phyloP scores from a whole-genome alignment of 768 basidiomycete species.

The Tricholoma terreum region DNA sequence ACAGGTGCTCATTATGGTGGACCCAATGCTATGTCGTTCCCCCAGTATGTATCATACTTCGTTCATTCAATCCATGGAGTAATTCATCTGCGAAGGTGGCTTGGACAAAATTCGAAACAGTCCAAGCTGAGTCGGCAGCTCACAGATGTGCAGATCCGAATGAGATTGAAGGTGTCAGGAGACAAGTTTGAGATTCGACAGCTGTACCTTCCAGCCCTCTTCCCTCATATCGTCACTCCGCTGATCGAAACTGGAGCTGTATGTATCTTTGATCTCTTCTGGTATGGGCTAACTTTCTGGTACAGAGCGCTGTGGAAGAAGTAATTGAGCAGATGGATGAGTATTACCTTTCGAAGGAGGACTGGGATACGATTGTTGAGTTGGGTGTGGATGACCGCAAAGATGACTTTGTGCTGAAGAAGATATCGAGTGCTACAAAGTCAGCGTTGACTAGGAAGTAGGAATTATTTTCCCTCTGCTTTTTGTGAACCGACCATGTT shows the following conservation, averaged over 20 bases:
- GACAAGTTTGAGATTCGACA: slow-evolving; percentile 88
- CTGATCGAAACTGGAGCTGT: slow-evolving; percentile 73
- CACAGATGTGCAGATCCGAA: slow-evolving; percentile 88
- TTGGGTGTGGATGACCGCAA: slow-evolving; percentile 82
- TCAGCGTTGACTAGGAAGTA: slow-evolving; percentile 82
- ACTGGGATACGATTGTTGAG: slow-evolving; percentile 96
- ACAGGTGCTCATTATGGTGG: slow-evolving; percentile 62
- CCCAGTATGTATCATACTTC: slow-evolving; percentile 57
- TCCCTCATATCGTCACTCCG: slow-evolving; percentile 76
- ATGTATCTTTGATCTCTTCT: slow-evolving; percentile 30
- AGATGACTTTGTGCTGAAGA: slow-evolving; percentile 76
- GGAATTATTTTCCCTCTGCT: slow-evolving; percentile 2
- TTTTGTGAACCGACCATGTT: neutral
- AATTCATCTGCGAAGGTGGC: slow-evolving; percentile 59
- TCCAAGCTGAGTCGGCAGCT: slow-evolving; percentile 76
- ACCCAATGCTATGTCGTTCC: slow-evolving; percentile 70
- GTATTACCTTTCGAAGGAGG: slow-evolving; percentile 90
- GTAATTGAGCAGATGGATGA: slow-evolving; percentile 90
- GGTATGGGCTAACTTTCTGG: slow-evolving; percentile 5
- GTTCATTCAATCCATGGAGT: neutral
- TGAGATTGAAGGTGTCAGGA: slow-evolving; percentile 92
- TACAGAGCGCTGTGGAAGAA: slow-evolving; percentile 74
- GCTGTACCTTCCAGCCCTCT: slow-evolving; percentile 87
- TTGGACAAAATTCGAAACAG: slow-evolving; percentile 96
- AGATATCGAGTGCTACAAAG: slow-evolving; percentile 80